Conservation (phyloP, 2,329 filamentous ascomycete species). For the Penicillium rolfsii region DNA sequence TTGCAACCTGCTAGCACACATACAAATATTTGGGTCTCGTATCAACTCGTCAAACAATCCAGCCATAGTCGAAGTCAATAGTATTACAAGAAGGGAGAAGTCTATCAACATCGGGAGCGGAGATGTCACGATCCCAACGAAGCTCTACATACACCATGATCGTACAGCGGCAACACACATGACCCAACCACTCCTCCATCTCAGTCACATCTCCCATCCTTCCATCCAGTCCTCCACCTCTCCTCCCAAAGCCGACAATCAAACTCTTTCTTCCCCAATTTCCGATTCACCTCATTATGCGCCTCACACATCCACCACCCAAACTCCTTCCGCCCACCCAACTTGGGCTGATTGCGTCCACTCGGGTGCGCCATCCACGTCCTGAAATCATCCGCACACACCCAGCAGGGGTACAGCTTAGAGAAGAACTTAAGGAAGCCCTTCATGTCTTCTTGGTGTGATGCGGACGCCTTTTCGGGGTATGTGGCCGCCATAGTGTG, state of each 20-base stretch:
- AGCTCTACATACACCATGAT: conserved; percentile 4
- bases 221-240: conserved; percentile 88
- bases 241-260: conserved; percentile 92
- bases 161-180: not conserved
- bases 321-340: conserved; percentile 55
- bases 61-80: not conserved
- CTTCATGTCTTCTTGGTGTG: conserved; percentile 74
- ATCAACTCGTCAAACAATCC: not conserved
- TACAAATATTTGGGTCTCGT: not conserved
- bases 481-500: conserved; percentile 90
- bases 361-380: conserved; percentile 69
- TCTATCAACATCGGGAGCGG: conserved; percentile 14
- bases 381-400: conserved; percentile 90
- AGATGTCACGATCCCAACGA: conserved; percentile 8
- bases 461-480: conserved; percentile 67
- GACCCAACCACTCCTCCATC: not conserved
- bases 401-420: conserved; percentile 91
- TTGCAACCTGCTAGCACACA: too few relatives aligned
- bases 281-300: conserved; percentile 60
- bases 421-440: conserved; percentile 81
- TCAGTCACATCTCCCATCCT: conserved; percentile 67
- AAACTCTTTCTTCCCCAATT: conserved; percentile 87
- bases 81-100: conserved; percentile 20
- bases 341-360: conserved; percentile 63
- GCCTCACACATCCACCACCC: conserved; percentile 56